Evolutionary conservation across 768 basidiomycete genomes (phyloP), one percentile per base, ranked within the genome.

Genomic region (Austroboletus eburneus): DNA sequence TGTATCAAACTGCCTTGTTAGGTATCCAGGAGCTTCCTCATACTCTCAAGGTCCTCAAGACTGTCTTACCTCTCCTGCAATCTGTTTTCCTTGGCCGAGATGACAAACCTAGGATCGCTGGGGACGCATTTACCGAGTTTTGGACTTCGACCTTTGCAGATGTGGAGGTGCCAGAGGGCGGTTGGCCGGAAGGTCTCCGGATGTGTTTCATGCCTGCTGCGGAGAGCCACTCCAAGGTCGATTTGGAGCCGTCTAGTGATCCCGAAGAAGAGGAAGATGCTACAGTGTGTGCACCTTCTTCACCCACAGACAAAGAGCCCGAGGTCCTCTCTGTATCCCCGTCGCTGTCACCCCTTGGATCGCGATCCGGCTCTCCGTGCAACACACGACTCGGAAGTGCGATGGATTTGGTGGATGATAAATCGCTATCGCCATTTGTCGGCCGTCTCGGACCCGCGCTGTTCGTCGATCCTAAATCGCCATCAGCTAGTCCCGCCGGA

Each of bases 1-100:
- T 88, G 42, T 91, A 88, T 54, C 74, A 85, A 57, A 79, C 75
- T 12, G 64, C 75, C 29, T 57, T 87, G 34, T 54, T 82, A 43
- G 67, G 71, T 43, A 68, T 85, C 25, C 76, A 75, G 48, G 66
- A 67, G 3, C 65, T 83, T 3, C 74, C 78, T 1, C 58, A 57
- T 5, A 68, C 64, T 1, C 33, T 67, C 12, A 55, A 63, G 7
- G 68, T 69, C n/a, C 65, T 88, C 23, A 67, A 72, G n/a, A 51
- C 59, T 1, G 63, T 85, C n/a, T 67, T 71, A 0, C 61, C 73
- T 6, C 55, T 87, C 3, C 56, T 90, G 8, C 76, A 73, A 49
- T 77, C 84, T 3, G 76, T 77, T 21, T 84, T 91, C 53, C 52
- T 56, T 24, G 75, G 79, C 14, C 73, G 79, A 5, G 45, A 58